phyloP scores from a whole-genome alignment of 768 basidiomycete genomes.

The Leccinum truebloodii region DNA sequence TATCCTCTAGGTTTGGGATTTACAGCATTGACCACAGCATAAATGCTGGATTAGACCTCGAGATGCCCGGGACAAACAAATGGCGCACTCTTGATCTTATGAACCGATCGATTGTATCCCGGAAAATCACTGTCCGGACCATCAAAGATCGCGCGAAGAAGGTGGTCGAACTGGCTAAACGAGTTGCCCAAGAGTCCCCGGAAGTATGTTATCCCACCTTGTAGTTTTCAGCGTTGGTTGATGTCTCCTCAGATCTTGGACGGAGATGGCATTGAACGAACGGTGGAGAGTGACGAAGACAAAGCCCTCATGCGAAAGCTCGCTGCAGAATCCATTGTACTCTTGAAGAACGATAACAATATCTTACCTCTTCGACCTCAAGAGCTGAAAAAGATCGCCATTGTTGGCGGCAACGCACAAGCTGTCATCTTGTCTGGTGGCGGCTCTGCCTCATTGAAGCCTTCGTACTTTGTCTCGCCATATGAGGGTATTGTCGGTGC shows the following conservation, averaged over 20 bases:
- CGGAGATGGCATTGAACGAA: slow-evolving; percentile 68
- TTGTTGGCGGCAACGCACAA: slow-evolving; percentile 69
- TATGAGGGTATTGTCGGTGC: slow-evolving; percentile 73
- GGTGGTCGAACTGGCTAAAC: slow-evolving; percentile 70
- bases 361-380: slow-evolving; percentile 40
- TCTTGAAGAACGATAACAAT: slow-evolving; percentile 66
- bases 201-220: slow-evolving; percentile 44
- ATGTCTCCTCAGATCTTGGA: slow-evolving; percentile 54
- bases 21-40: slow-evolving; percentile 64
- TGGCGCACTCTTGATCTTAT: slow-evolving; percentile 74
- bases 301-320: slow-evolving; percentile 62
- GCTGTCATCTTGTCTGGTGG: slow-evolving; percentile 72
- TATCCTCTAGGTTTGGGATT: slow-evolving; percentile 59
- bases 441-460: slow-evolving; percentile 68
- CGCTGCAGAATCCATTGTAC: slow-evolving; percentile 71
- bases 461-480: slow-evolving; percentile 75
- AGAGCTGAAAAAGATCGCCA: slow-evolving; percentile 65
- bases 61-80: slow-evolving; percentile 78
- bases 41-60: slow-evolving; percentile 79
- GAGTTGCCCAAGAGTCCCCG: slow-evolving; percentile 63
- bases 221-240: neutral
- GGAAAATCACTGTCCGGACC: slow-evolving; percentile 65
- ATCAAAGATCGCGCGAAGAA: slow-evolving; percentile 66
- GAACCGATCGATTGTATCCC: slow-evolving; percentile 55
- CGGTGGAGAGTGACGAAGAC: slow-evolving; percentile 61